These are phyloP conservation scores for Apostasia shenzhenica DNA, from an alignment of 106 monocot genomes.

Conservation along the genomic window DNA sequence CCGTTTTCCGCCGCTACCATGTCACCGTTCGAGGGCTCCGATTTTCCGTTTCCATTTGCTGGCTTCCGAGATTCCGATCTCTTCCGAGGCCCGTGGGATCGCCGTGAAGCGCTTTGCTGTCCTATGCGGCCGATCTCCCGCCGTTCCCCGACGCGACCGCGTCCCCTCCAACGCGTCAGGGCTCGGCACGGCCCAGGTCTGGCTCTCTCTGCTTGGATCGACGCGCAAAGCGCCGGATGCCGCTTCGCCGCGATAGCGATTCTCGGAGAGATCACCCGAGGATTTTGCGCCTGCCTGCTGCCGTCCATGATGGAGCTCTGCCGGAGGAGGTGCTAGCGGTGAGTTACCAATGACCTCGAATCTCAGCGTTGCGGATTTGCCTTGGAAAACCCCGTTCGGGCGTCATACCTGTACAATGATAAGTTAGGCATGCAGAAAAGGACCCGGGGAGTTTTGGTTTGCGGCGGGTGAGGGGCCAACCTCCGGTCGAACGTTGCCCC, in stretches of 20 bases:
- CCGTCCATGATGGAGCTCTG: slow-evolving; percentile 56
- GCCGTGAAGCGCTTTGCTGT: slow-evolving; percentile 73
- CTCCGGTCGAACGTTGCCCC: slow-evolving; percentile 57
- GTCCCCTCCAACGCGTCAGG: slow-evolving; percentile 70
- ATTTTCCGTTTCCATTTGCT: slow-evolving; percentile 36
- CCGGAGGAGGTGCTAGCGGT: slow-evolving; percentile 79
- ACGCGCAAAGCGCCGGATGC: slow-evolving; percentile 44
- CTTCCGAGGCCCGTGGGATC: slow-evolving; percentile 58
- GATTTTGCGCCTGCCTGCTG: slow-evolving; percentile 81
- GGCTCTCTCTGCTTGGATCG: slow-evolving; percentile 35
- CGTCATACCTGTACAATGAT: slow-evolving; percentile 83
- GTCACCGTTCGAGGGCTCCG: slow-evolving; percentile 4
- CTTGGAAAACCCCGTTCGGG: slow-evolving; percentile 48
- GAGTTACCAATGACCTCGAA: slow-evolving; percentile 58
- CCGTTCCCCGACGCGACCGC: slow-evolving; percentile 33
- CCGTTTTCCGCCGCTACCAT: slow-evolving; percentile 24
- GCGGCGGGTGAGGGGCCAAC: slow-evolving; percentile 43
- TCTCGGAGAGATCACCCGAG: slow-evolving; percentile 91
- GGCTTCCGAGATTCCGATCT: slow-evolving; percentile 50
- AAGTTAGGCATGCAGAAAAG: slow-evolving; percentile 89
- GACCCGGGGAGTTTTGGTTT: slow-evolving; percentile 56
- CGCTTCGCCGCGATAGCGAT: slow-evolving; percentile 79
- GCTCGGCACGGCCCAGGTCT: slow-evolving; percentile 95
- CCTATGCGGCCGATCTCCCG: slow-evolving; percentile 57
- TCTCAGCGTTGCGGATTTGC: slow-evolving; percentile 45